phyloP scores from a whole-genome alignment of 2,329 filamentous ascomycete genomes.

The Plectosphaerella cucumerina region DNA sequence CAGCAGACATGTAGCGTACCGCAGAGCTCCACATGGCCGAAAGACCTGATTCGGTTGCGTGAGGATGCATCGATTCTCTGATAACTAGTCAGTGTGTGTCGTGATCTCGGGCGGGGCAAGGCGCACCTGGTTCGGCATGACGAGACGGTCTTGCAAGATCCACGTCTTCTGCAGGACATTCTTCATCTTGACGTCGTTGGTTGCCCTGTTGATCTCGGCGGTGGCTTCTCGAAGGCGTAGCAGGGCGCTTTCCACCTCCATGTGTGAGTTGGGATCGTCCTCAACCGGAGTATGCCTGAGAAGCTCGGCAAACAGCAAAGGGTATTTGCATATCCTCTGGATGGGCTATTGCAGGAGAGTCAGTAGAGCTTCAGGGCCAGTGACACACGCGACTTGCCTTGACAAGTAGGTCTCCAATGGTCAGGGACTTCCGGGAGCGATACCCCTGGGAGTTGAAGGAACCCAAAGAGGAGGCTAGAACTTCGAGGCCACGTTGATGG shows the following conservation, averaged over 20 bases:
- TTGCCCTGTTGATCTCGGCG: constrained; percentile 78
- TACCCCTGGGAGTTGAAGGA: constrained; percentile 62
- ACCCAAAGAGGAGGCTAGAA: constrained; percentile 69
- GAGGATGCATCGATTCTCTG: constrained; percentile 48
- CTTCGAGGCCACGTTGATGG: constrained; percentile 83
- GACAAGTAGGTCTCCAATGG: constrained; percentile 80
- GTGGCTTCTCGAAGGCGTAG: constrained; percentile 70
- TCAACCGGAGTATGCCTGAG: constrained; percentile 76
- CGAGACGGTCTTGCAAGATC: constrained; percentile 76
- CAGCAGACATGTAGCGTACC: constrained; percentile 82
- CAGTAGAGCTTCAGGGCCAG: constrained; percentile 3
- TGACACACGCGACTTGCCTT: constrained; percentile 56
- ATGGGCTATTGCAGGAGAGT: constrained; percentile 64
- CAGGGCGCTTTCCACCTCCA: constrained; percentile 71
- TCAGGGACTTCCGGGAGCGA: constrained; percentile 69
- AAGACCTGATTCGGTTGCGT: constrained; percentile 66
- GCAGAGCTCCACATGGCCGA: constrained; percentile 78
- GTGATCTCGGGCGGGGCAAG: neutral
- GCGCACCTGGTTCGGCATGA: constrained; percentile 67
- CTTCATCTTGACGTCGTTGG: constrained; percentile 67
- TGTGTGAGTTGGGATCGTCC: constrained; percentile 80
- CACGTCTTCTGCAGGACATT: constrained; percentile 75
- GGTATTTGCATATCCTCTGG: constrained; percentile 88
- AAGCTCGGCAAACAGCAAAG: constrained; percentile 79
- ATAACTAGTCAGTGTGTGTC: neutral